phyloP scores from a whole-genome alignment of 2,329 filamentous ascomycete species.

The Paradendryphiella salina region DNA sequence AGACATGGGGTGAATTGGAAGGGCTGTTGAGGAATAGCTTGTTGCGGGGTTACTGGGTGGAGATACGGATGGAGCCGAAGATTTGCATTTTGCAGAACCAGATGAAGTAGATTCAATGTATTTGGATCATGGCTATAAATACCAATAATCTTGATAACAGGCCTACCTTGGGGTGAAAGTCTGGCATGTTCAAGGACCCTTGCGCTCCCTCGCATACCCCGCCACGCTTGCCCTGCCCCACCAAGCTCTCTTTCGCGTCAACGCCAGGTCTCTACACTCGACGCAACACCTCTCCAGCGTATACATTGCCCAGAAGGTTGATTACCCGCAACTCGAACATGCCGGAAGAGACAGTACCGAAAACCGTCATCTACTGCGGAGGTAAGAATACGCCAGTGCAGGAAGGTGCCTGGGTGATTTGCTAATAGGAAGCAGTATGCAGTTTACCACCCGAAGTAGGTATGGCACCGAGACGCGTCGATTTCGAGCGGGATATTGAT shows the following conservation, averaged over 20 bases:
- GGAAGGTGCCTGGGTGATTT: background rate
- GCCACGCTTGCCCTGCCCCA: conserved; percentile 19
- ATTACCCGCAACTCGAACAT: conserved; percentile 12
- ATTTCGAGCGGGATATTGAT: conserved; percentile 13
- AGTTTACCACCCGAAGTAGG: conserved; percentile 68
- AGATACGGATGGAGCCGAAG: conserved; percentile 58
- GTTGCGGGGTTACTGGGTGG: conserved; percentile 59
- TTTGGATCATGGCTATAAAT: too few species aligned
- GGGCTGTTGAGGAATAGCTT: conserved; percentile 41
- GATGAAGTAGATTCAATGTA: conserved; percentile 8
- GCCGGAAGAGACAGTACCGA: conserved; percentile 50
- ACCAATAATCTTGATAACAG: background rate
- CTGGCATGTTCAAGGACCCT: conserved; percentile 5
- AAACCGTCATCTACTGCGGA: conserved; percentile 64
- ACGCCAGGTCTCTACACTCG: conserved; percentile 7
- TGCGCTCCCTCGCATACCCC: conserved; percentile 15
- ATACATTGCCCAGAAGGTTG: background rate
- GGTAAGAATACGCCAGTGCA: conserved; percentile 47
- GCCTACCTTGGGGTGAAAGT: background rate
- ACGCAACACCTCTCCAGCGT: background rate
- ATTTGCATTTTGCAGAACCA: conserved; percentile 55
- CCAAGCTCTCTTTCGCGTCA: conserved; percentile 20
- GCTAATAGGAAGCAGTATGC: conserved; percentile 57
- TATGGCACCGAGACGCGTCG: conserved; percentile 38
- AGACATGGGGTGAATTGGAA: conserved; percentile 19